Conservation (phyloP, 768 basidiomycete species). For the Trametes cingulata region DNA sequence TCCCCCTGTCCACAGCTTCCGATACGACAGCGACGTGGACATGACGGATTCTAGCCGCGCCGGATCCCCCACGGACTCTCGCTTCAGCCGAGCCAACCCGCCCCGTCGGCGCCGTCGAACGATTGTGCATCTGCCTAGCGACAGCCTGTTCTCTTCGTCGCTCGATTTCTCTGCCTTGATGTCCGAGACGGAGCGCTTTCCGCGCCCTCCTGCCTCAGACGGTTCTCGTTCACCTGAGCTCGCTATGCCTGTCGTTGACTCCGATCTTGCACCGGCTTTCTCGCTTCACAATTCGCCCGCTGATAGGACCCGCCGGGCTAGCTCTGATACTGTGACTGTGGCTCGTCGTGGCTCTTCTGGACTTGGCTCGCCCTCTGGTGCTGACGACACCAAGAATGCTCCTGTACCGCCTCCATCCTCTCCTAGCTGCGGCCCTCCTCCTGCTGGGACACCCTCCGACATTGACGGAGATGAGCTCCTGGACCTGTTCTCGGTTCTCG, state of each 20-base stretch:
- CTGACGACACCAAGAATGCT: neutral
- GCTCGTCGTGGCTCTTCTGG: conserved; percentile 8
- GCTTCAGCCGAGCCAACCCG: conserved; percentile 8
- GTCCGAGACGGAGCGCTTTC: conserved; percentile 18
- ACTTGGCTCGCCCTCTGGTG: neutral
- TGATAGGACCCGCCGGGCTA: neutral
- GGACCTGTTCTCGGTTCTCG: conserved; percentile 27
- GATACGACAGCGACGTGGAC: conserved; percentile 21
- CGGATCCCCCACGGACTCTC: conserved; percentile 8
- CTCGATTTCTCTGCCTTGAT: conserved; percentile 30
- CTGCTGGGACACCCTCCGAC: neutral
- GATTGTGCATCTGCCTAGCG: conserved; percentile 27
- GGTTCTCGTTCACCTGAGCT: conserved; percentile 9
- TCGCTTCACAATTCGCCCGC: conserved; percentile 6
- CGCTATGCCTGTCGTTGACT: neutral
- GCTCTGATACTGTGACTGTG: neutral
- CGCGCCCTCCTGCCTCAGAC: conserved; percentile 14
- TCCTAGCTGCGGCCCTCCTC: conserved; percentile 2
- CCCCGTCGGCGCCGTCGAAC: conserved; percentile 28
- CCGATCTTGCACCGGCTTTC: conserved; percentile 18
- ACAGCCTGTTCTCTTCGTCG: conserved; percentile 32
- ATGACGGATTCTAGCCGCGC: conserved; percentile 17
- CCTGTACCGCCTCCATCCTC: conserved; percentile 11
- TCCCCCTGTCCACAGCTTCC: conserved; percentile 12
- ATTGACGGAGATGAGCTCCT: conserved; percentile 23